Base-by-base conservation (phyloP, 352 stramenopile species). In the Globisporangium mamillatum region DNA sequence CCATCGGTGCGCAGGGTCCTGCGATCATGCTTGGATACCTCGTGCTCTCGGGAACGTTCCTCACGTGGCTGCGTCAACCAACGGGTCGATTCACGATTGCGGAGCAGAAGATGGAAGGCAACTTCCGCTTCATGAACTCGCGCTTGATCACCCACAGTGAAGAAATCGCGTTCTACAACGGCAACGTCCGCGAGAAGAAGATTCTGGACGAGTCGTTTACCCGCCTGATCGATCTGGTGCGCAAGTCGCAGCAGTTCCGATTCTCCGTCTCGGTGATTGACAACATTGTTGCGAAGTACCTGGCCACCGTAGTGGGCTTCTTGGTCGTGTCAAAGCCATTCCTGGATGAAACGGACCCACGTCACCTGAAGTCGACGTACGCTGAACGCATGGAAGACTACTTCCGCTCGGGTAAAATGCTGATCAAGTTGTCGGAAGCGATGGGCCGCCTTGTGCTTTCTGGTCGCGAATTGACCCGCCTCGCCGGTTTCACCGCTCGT, bases 121-220 rank as follows among this genome's bases (percentile, higher is more conserved):
- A 79, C 48, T 95, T 94, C 73, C 86, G 88, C 58, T 94, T 89
- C 71, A 91, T 97, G 75, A 94, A 97, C 81, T 90, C 88, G 57
- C 77, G 91, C 16, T 67, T 97, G 3, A 89, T 96, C 65, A 94
- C 88, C 22, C 87, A 97, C 75, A 92, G 88, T 60, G 90, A 97
- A 74, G 88, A 94, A 63, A 95, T 97, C 59, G 90, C 90, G 10
- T 97, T 97, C 64, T 97, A 96, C 78, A 92, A 95, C 59, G 91
- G 91, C 60, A 96, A 96, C 61, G 77, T 91, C 8, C 82, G 89
- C 12, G 91, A 97, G 66, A 88, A 91, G 64, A 73, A 73, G 36
- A 90, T 95, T 53, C 57, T 94, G 27, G 82, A 94, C 64, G 69
- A 89, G 67, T 89, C 80, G 27, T 94, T 95, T 70, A 70, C 71